Conservation (phyloP, 805 yeast species). For the Lipomyces sp. region DNA sequence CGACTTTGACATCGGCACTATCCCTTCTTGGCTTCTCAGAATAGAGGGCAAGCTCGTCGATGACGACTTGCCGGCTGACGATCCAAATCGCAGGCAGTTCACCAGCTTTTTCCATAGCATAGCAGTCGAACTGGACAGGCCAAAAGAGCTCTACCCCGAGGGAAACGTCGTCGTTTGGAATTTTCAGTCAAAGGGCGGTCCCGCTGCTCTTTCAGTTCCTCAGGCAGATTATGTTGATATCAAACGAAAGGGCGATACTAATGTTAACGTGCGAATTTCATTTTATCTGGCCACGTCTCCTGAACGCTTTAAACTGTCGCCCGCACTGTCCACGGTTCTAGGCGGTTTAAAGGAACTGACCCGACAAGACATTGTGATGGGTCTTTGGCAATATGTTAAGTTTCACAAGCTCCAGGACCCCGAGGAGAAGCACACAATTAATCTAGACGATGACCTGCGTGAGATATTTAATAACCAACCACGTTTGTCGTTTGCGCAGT, state of each 20-base stretch:
- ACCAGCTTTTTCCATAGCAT: conserved; percentile 79
- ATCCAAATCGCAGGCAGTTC: conserved; percentile 59
- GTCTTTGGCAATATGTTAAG: conserved; percentile 72
- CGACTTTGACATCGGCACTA: conserved; percentile 36
- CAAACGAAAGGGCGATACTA: conserved; percentile 68
- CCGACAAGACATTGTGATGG: conserved; percentile 78
- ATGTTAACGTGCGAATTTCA: conserved; percentile 66
- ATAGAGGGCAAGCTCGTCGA: conserved; percentile 79
- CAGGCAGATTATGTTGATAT: conserved; percentile 77
- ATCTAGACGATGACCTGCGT: conserved; percentile 48
- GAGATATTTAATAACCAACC: conserved; percentile 49
- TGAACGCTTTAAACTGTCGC: conserved; percentile 59
- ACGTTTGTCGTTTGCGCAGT: conserved; percentile 61
- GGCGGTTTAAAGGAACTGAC: conserved; percentile 71
- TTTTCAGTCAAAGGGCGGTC: conserved; percentile 48
- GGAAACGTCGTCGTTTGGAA: conserved; percentile 82
- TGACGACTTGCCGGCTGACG: conserved; percentile 46
- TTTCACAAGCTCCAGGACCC: conserved; percentile 59
- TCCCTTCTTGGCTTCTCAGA: conserved; percentile 73
- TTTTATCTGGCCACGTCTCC: conserved; percentile 79
- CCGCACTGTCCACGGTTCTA: conserved; percentile 62
- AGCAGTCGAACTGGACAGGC: conserved; percentile 63
- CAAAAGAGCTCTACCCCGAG: conserved; percentile 36
- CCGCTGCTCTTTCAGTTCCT: conserved; percentile 26
- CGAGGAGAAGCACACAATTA: conserved; percentile 54